Conservation (phyloP, 345 rosid species). For the Clarkia xantiana region DNA sequence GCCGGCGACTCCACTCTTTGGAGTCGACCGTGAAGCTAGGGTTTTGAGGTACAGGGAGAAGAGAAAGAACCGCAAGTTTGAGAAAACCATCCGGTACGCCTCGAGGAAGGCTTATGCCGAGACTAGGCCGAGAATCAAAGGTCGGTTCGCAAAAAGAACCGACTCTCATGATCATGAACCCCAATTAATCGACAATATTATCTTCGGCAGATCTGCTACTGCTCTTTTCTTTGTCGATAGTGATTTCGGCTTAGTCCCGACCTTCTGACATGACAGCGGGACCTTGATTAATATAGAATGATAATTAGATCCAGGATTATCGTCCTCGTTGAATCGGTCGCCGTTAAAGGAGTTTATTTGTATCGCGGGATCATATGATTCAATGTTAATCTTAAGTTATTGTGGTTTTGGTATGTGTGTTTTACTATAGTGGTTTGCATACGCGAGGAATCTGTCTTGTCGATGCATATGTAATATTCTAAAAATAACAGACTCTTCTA, state of each 20-base stretch:
- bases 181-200: conserved; percentile 4
- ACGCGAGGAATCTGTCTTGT: too few relatives aligned
- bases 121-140: conserved; percentile 32
- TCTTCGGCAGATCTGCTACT: conserved; percentile 3
- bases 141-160: conserved; percentile 26
- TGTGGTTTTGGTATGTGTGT: too few relatives aligned
- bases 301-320: too few relatives aligned
- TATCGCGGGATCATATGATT: too few relatives aligned
- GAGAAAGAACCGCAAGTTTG: conserved; percentile 30
- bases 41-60: conserved; percentile 32
- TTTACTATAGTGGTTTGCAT: too few relatives aligned
- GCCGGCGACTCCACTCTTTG: too few relatives aligned
- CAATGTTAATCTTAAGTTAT: too few relatives aligned
- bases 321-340: too few relatives aligned
- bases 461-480: too few relatives aligned
- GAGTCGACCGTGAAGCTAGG: conserved; percentile 23
- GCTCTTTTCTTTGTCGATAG: conserved; percentile 8
- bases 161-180: conserved; percentile 5
- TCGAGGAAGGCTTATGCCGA: conserved; percentile 40
- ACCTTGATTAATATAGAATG: too few relatives aligned
- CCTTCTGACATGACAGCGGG: conserved; percentile 9
- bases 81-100: conserved; percentile 33
- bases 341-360: too few relatives aligned
- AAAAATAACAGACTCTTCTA: too few relatives aligned
- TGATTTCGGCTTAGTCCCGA: conserved; percentile 26